phyloP scores from a whole-genome alignment of 148 eudicot species.

The Pouteria glomerata region DNA sequence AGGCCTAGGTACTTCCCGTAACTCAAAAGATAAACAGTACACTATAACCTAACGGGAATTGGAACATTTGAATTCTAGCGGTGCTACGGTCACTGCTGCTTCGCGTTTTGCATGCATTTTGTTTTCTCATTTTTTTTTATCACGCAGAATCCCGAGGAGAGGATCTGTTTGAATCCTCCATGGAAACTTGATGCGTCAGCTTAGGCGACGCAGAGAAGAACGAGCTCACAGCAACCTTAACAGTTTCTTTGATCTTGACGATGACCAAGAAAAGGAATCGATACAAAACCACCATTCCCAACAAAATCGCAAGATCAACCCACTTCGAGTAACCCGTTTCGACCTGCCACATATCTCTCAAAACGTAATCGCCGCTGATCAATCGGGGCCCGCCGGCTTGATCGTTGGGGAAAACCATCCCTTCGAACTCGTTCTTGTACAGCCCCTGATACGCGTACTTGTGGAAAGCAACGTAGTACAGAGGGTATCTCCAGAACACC shows the following conservation, averaged over 20 bases:
- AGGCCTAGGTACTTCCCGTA: too few relatives aligned
- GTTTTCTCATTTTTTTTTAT: too few relatives aligned
- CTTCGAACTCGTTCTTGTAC: conserved; percentile 48
- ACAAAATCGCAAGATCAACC: conserved; percentile 33
- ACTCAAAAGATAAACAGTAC: too few relatives aligned
- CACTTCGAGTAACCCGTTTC: conserved; percentile 43
- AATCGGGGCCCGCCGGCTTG: not conserved
- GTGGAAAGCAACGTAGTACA: conserved; percentile 36
- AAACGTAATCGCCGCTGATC: conserved; percentile 18
- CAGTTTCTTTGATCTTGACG: conserved; percentile 22
- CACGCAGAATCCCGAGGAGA: too few relatives aligned
- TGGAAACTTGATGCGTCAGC: not conserved
- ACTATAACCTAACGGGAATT: too few relatives aligned
- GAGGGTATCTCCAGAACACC: conserved; percentile 38
- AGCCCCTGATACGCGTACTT: conserved; percentile 36
- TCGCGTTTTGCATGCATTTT: too few relatives aligned
- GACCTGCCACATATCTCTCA: conserved; percentile 28
- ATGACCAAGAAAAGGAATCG: conserved; percentile 30
- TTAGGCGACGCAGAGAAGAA: conserved; percentile 7
- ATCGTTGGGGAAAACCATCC: conserved; percentile 15
- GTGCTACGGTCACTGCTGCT: too few relatives aligned
- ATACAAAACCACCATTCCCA: conserved; percentile 37
- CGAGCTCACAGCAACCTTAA: conserved; percentile 5
- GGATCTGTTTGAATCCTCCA: conserved; percentile 5
- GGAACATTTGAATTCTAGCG: too few relatives aligned